Evolutionary conservation across 148 eudicot species (phyloP), one percentile per base, ranked within the genome.

Genomic region (Amaranthus hypochondriacus): DNA sequence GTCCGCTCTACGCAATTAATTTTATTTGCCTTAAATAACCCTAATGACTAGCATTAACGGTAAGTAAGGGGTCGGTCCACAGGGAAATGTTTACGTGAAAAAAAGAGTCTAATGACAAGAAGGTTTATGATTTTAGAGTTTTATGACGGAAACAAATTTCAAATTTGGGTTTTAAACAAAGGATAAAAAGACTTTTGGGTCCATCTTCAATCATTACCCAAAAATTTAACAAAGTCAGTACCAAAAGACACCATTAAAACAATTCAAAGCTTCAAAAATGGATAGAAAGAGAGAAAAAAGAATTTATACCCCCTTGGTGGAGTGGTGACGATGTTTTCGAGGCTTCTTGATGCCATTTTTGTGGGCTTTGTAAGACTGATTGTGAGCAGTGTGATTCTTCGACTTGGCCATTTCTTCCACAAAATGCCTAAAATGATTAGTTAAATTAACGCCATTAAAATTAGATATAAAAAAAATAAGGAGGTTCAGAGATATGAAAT

Each of bases 361-460:
- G 87, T 92, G 97, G 14, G 89, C 89, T 82, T 90, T 90, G 88
- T 70, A 62, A 0, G 96, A 90, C 81, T 90, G 96, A 76, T 90
- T 90, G 81, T 90, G 96, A 1, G 96, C 96, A 2, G 96, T 90
- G 88, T 90, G 96, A 52, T 90, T 90, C 92, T 90, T 90, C 84
- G 96, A 90, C 83, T 90, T 90, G 50, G 96, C 96, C 96, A 88
- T 90, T 76, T 76, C 55, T 84, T n/a, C 13, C 47, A 14, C 52
- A 21, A 48, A 15, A 55, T 42, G 6, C 39, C 42, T 7, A 18
- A n/a, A 18, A 53, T 18, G 12, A 43, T 14, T 14, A 50, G 21
- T 56, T 39, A 66, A 6, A 5, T 14, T 54, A 68, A 43, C 60
- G 13, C 56, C 28, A 59, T 50, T 10, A 52, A 44, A 15, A 21